phyloP scores from a whole-genome alignment of 208 protist genomes.

The Phytomonas sp. region DNA sequence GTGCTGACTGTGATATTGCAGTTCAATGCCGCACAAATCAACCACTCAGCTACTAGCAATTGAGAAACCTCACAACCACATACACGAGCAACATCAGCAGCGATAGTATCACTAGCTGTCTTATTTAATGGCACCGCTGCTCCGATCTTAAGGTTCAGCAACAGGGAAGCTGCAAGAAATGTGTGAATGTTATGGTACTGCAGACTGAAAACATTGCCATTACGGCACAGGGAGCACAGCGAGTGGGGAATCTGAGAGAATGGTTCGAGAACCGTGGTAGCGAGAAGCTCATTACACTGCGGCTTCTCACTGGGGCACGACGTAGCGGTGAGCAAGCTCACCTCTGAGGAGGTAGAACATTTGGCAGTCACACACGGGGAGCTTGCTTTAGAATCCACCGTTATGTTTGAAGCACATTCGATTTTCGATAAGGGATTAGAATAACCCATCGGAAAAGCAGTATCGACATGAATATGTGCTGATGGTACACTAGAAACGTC shows the following conservation, averaged over 20 bases:
- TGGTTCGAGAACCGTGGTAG: background rate
- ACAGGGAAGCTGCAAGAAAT: conserved; percentile 25
- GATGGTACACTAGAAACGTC: background rate
- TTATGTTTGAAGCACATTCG: background rate
- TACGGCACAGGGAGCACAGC: conserved; percentile 19
- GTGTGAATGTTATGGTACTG: conserved; percentile 36
- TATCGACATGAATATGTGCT: background rate
- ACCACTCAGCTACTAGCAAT: conserved; percentile 21
- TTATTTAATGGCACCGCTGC: conserved; percentile 14
- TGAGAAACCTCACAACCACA: conserved; percentile 19
- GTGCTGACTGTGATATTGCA: conserved; percentile 23
- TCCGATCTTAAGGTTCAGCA: conserved; percentile 32
- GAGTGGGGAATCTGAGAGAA: conserved; percentile 7
- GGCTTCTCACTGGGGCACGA: conserved; percentile 13
- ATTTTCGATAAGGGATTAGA: background rate
- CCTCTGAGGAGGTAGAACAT: background rate
- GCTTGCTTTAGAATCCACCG: background rate
- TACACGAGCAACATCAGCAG: conserved; percentile 13
- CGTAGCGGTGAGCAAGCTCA: background rate
- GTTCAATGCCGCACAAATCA: conserved; percentile 29
- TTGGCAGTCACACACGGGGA: background rate
- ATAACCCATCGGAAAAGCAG: background rate
- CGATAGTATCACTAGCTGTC: conserved; percentile 14
- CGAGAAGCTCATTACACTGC: background rate
- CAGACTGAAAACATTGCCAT: conserved; percentile 20